Evolutionary conservation across 2,329 filamentous ascomycete genomes (phyloP), one percentile per base, ranked within the genome.

Genomic region (Alternaria hordeiaustralica): DNA sequence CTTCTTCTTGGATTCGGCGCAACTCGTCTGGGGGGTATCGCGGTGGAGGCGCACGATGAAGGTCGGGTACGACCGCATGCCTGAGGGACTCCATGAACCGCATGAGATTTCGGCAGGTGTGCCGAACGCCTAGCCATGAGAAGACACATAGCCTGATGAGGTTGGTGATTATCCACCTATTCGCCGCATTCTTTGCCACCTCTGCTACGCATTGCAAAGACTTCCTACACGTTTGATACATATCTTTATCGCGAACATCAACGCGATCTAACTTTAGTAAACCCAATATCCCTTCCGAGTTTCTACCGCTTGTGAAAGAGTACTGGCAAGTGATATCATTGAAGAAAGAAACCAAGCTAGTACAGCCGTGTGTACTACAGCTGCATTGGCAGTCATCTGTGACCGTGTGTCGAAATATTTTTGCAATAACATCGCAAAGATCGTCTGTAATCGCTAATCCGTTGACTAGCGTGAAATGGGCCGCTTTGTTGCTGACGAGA

Each of bases 401-500:
- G 13, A 15, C 4, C n/a, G 45, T 26, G 5, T 47, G 21, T 10
- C 3, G 45, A 10, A 47, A 47, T 9, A 10, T 4, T 10, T n/a
- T 13, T 25, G 44, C 21, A 20, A 25, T 11, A 2, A 3, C 13
- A 15, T 46, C 9, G 12, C 8, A 25, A 10, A 8, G 3, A 25
- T 25, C 12, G 8, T 46, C 6, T 26, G 21, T 7, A 3, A 15
- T n/a, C 0, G 21, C 44, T n/a, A 5, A 2, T 12, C 3, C 5
- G 2, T 0, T 4, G 1, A 1, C 13, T 3, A 28, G 26, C 26
- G 6, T 23, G 43, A 13, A 0, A 2, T 5, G 12, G 9, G 44
- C 12, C 13, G 7, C 44, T 8, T 15, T 5, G 25, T 7, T 3
- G 44, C 44, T 45, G 6, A 23, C 4, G 1, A 13, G 15, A 25